Percentiles rank a stretch among this genome's conserved stretches.
These are phyloP conservation scores for Bombardia bombarda DNA, from an alignment of 495 filamentous ascomycete genomes.

Conservation along the genomic window DNA sequence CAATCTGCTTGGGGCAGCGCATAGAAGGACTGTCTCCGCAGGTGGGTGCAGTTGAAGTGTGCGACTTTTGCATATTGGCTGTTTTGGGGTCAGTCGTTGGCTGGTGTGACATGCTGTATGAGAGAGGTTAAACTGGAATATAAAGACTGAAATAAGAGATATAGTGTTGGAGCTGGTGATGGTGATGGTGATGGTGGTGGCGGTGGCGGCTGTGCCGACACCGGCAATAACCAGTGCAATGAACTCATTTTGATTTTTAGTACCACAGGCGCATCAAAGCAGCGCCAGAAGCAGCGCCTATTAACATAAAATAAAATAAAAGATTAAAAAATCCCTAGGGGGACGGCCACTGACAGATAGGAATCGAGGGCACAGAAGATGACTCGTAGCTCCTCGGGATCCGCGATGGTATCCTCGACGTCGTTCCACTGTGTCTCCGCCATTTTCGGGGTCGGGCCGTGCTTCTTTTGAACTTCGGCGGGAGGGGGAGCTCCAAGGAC, in stretches of 20 bases:
- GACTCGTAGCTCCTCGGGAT: constrained; percentile 68
- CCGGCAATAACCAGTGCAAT: no score
- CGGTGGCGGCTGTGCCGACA: no score
- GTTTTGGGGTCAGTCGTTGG: not conserved
- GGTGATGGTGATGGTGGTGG: no score
- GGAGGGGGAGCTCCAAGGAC: no score
- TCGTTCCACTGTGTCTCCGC: constrained; percentile 43
- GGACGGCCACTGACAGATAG: constrained; percentile 68
- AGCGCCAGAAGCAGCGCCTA: not conserved
- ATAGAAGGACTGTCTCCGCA: constrained; percentile 84
- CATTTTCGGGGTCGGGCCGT: constrained; percentile 2
- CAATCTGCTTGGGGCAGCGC: constrained; percentile 76
- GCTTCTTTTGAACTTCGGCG: no score
- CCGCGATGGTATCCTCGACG: constrained; percentile 53
- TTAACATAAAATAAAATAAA: not conserved
- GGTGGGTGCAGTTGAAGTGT: constrained; percentile 82
- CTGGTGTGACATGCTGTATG: not conserved
- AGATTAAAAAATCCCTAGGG: no score
- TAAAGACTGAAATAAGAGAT: no score
- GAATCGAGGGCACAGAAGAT: constrained; percentile 75
- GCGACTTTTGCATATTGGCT: constrained; percentile 79
- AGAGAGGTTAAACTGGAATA: no score
- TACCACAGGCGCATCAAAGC: no score
- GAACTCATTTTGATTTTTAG: no score
- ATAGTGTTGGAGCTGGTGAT: no score